Evolutionary conservation across 345 rosid species (phyloP), one percentile per base, ranked within the genome.

Genomic region (Crucihimalaya himalaica): DNA sequence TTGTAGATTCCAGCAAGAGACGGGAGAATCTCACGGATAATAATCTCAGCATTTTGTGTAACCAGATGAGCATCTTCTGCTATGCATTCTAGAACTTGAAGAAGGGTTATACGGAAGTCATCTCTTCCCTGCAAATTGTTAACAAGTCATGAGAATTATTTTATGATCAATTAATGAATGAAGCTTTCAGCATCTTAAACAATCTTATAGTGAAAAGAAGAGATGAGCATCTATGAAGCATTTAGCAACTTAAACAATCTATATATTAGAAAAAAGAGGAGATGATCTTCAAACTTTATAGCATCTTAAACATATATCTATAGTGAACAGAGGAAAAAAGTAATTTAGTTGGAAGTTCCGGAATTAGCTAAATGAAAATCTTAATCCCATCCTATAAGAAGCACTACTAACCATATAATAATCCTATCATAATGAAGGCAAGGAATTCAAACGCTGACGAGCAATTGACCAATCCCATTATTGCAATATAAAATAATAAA

Each of bases 51-150:
- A 80, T 84, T 86, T 77, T 73, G 83, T 39, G 86, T 82, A 74
- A 92, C 83, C 29, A 85, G 71, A 31, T 84, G 73, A 60, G 90
- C 69, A 70, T 90, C 98, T 80, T 87, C 93, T 10, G 94, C 84
- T 67, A 90, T 79, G 58, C 91, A 83, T 71, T 95, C 99, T 48
- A 95, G 75, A 71, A 92, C 81, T 73, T 85, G 89, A 61, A 95
- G 92, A 81, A 95, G 89, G 23, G 97, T 88, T 76, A 90, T 87
- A 73, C 93, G 97, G 85, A 92, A 87, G 73, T 95, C 99, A 60
- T 95, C 99, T 78, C 96, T 85, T 16, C 98, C 96, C 97, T 95
- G 85, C 66, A 74, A 70, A 39, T 52, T 27, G 43, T 39, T 21
- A 15, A 19, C 58, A 76, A 35, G 23, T 54, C 37, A 40, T 63